Conservation (phyloP, 345 rosid species). For the Rubroshorea leprosula region DNA sequence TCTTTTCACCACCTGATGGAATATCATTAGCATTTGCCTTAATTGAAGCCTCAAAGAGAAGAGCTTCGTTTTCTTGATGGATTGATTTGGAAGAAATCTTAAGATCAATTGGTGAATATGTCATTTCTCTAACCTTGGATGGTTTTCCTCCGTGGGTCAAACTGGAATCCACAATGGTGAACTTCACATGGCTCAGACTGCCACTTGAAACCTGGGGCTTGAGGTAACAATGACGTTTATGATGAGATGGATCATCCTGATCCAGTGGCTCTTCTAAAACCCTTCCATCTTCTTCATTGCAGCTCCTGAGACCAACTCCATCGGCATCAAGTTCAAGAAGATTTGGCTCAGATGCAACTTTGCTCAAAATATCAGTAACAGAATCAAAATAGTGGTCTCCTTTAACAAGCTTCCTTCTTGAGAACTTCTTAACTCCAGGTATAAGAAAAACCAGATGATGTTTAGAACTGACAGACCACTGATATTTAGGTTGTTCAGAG, state of each 20-base stretch:
- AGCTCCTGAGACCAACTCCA: slow-evolving; percentile 24
- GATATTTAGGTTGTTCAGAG: slow-evolving; percentile 59
- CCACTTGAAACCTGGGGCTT: slow-evolving; percentile 47
- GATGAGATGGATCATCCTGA: slow-evolving; percentile 38
- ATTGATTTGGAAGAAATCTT: slow-evolving; percentile 23
- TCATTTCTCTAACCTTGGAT: slow-evolving; percentile 40
- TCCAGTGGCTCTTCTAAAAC: slow-evolving; percentile 29
- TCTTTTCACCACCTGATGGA: slow-evolving; percentile 27
- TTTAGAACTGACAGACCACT: slow-evolving; percentile 33
- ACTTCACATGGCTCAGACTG: slow-evolving; percentile 32
- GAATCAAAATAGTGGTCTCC: slow-evolving; percentile 72
- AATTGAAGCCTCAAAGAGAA: slow-evolving; percentile 16
- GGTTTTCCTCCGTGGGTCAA: slow-evolving; percentile 36
- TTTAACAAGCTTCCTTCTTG: slow-evolving; percentile 58
- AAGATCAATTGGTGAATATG: slow-evolving; percentile 30
- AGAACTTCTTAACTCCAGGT: slow-evolving; percentile 64
- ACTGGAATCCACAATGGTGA: slow-evolving; percentile 63
- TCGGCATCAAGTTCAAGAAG: slow-evolving; percentile 56
- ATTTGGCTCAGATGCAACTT: slow-evolving; percentile 61
- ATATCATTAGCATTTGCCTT: slow-evolving; percentile 21
- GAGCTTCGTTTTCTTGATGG: slow-evolving; percentile 20
- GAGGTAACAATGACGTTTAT: slow-evolving; percentile 40
- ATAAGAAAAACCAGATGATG: slow-evolving; percentile 54
- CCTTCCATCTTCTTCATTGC: slow-evolving; percentile 27
- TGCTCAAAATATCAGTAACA: slow-evolving; percentile 54